Evolutionary conservation across 768 basidiomycete species (phyloP).

Genomic region (Harrya chromipes): DNA sequence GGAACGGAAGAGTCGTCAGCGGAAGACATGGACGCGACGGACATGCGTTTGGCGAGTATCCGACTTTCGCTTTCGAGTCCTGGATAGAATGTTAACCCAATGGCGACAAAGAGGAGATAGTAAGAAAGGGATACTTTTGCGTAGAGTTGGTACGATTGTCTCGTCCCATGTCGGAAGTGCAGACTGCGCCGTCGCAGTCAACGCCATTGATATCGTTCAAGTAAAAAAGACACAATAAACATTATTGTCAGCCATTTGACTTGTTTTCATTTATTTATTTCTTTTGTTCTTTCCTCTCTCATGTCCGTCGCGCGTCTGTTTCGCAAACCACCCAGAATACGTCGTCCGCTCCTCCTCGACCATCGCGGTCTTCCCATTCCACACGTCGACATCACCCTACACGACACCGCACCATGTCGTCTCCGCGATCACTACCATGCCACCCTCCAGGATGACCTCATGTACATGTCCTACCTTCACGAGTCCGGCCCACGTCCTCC

Average conservation of each 20-base stretch:
- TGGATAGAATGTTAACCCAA: too few relatives aligned
- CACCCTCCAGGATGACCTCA: slow-evolving; percentile 80
- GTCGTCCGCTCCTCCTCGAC: slow-evolving; percentile 45
- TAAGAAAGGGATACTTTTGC: slow-evolving; percentile 53
- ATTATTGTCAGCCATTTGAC: slow-evolving; percentile 3
- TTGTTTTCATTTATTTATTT: slow-evolving; percentile 2
- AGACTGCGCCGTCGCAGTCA: slow-evolving; percentile 40
- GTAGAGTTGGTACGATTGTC: slow-evolving; percentile 74
- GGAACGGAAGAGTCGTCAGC: slow-evolving; percentile 39
- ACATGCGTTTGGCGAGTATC: slow-evolving; percentile 73
- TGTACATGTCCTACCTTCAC: slow-evolving; percentile 95
- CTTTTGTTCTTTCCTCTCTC: not conserved
- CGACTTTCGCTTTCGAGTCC: slow-evolving; percentile 81
- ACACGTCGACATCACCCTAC: slow-evolving; percentile 60
- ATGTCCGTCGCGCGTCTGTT: slow-evolving; percentile 41
- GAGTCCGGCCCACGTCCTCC: slow-evolving; percentile 51
- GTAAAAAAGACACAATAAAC: slow-evolving; percentile 5
- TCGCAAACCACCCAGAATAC: slow-evolving; percentile 49
- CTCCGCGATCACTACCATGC: slow-evolving; percentile 80
- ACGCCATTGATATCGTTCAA: too few relatives aligned
- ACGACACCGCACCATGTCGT: slow-evolving; percentile 70
- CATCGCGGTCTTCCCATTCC: slow-evolving; percentile 67
- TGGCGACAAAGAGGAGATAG: not conserved
- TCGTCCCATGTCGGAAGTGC: slow-evolving; percentile 69
- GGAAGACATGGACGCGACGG: slow-evolving; percentile 65